Evolutionary conservation across 768 basidiomycete genomes (phyloP).

Genomic region (Pleurotus eryngii): DNA sequence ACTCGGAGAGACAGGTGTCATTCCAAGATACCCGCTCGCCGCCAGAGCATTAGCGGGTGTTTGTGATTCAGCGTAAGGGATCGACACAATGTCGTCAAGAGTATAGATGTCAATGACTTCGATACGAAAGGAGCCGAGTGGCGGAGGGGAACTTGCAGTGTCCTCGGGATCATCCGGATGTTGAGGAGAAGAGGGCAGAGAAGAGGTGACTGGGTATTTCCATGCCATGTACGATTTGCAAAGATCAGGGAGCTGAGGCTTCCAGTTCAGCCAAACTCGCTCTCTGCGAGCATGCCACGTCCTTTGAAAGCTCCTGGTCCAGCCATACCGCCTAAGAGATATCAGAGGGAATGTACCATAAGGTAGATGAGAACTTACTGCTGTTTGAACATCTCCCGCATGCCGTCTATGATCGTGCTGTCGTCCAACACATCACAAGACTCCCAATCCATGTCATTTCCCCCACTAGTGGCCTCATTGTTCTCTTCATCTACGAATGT

Average conservation of each 20-base stretch:
- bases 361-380: neutral
- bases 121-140: conserved; percentile 8
- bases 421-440: neutral
- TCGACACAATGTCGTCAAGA: neutral
- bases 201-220: conserved; percentile 2
- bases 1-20: conserved; percentile 12
- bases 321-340: neutral
- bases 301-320: neutral
- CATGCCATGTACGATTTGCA: conserved; percentile 6
- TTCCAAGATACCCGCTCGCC: conserved; percentile 14
- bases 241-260: neutral
- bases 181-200: neutral
- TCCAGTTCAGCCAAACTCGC: neutral
- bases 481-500: neutral
- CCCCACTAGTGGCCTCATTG: neutral
- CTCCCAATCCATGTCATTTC: neutral
- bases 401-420: neutral
- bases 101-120: conserved; percentile 14
- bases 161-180: neutral
- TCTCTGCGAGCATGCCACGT: neutral
- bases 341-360: neutral
- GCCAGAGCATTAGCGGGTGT: conserved; percentile 14
- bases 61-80: conserved; percentile 1
- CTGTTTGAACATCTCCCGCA: neutral
- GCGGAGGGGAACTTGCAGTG: neutral